phyloP scores from a whole-genome alignment of 257 asterid genomes.

The Jacaranda mimosifolia region DNA sequence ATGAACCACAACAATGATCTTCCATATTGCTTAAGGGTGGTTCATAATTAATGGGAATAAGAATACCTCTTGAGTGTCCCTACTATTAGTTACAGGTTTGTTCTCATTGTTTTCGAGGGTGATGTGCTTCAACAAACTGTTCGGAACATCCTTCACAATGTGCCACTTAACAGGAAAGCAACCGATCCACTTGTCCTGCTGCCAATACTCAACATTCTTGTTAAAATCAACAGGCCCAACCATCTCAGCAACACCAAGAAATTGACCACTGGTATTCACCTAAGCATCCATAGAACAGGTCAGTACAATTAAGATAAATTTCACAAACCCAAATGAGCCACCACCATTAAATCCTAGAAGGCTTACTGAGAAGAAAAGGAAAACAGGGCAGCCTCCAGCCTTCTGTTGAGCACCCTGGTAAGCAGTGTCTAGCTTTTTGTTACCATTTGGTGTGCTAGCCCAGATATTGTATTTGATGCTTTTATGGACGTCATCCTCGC shows the following conservation, averaged over 20 bases:
- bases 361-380: constrained; percentile 73
- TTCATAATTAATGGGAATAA: too few species aligned
- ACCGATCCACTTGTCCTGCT: constrained; percentile 85
- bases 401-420: constrained; percentile 56
- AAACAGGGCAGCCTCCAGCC: constrained; percentile 54
- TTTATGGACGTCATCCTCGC: constrained; percentile 65
- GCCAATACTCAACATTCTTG: constrained; percentile 76
- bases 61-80: constrained; percentile 81
- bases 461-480: constrained; percentile 63
- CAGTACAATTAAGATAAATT: neutral
- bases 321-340: neutral
- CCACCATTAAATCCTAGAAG: neutral
- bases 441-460: constrained; percentile 71
- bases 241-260: constrained; percentile 85
- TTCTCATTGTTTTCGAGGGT: constrained; percentile 69
- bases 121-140: constrained; percentile 64
- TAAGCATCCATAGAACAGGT: constrained; percentile 29
- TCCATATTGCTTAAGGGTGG: neutral
- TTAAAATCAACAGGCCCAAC: constrained; percentile 69
- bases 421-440: constrained; percentile 66
- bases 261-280: constrained; percentile 79
- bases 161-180: constrained; percentile 87
- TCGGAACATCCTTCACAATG: constrained; percentile 73
- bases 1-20: neutral
- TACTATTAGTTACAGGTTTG: constrained; percentile 71